phyloP scores from a whole-genome alignment of 2,329 filamentous ascomycete genomes.

The Xylariaceae sp. region DNA sequence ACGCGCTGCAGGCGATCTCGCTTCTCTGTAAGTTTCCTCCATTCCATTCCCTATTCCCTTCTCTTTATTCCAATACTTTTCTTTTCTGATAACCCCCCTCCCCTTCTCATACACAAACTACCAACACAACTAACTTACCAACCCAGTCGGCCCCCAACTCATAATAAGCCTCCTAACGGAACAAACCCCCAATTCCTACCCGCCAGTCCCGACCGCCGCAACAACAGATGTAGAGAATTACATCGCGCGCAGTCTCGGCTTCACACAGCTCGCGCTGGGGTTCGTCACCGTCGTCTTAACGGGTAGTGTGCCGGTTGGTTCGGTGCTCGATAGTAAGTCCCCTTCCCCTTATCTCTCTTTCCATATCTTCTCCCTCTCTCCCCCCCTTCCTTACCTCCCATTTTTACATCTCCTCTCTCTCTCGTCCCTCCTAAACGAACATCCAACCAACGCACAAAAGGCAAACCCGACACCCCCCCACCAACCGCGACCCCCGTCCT shows the following conservation, averaged over 20 bases:
- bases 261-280: slow-evolving; percentile 61
- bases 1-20: slow-evolving; percentile 43
- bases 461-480: slow-evolving; percentile 37
- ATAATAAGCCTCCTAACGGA: slow-evolving; percentile 39
- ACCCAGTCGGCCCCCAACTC: slow-evolving; percentile 11
- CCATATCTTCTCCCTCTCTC: too few species aligned
- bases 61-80: too few species aligned
- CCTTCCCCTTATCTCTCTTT: too few species aligned
- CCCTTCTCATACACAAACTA: background rate
- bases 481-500: slow-evolving; percentile 63
- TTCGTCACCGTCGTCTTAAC: slow-evolving; percentile 62
- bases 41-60: background rate
- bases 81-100: too few species aligned
- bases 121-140: background rate
- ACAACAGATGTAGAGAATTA: slow-evolving; percentile 60
- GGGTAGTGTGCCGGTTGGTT: slow-evolving; percentile 61
- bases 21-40: slow-evolving; percentile 31
- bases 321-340: slow-evolving; percentile 35
- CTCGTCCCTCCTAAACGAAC: background rate
- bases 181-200: slow-evolving; percentile 26
- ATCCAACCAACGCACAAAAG: background rate
- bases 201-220: background rate
- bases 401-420: too few species aligned
- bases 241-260: slow-evolving; percentile 65
- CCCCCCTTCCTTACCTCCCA: too few species aligned